Conservation (phyloP, 1,284 basidiomycete species). For the Kalmanozyma brasiliensis region DNA sequence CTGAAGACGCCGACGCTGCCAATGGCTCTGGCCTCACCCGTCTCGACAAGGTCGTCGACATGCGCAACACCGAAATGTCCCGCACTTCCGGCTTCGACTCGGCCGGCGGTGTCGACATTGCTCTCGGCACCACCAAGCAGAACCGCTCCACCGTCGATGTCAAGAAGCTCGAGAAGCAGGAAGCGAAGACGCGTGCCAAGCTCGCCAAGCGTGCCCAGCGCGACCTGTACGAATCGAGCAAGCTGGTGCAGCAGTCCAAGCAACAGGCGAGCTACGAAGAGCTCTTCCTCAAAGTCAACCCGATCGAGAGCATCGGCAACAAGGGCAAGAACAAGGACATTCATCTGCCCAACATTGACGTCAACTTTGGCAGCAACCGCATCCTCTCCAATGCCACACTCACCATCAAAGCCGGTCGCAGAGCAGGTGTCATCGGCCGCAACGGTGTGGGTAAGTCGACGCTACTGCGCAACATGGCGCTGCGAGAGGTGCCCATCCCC, state of each 20-base stretch:
- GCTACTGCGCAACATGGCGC: slow-evolving; percentile 91
- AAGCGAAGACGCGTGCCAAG: slow-evolving; percentile 97
- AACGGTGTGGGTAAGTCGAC: slow-evolving; percentile 94
- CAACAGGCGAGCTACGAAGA: slow-evolving; percentile 97
- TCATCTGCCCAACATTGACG: slow-evolving; percentile 90
- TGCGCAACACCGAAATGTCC: slow-evolving; percentile 77
- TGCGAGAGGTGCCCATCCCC: slow-evolving; percentile 83
- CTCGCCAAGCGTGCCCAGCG: slow-evolving; percentile 87
- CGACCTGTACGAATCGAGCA: slow-evolving; percentile 94
- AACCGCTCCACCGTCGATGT: slow-evolving; percentile 95
- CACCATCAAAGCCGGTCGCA: slow-evolving; percentile 55
- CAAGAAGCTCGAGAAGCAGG: slow-evolving; percentile 97
- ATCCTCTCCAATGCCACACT: slow-evolving; percentile 77
- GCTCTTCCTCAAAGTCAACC: slow-evolving; percentile 99
- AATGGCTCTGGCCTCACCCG: slow-evolving; percentile 61
- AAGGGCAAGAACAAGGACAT: slow-evolving; percentile 84
- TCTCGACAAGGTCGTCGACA: slow-evolving; percentile 92
- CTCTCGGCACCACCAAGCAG: slow-evolving; percentile 92
- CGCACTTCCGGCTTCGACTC: slow-evolving; percentile 64
- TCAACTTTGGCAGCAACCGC: slow-evolving; percentile 79
- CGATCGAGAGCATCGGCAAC: slow-evolving; percentile 79
- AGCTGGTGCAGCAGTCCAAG: slow-evolving; percentile 89
- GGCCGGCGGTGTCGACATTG: slow-evolving; percentile 74
- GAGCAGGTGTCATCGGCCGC: slow-evolving; percentile 72
- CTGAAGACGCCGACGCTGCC: slow-evolving; percentile 69